A percentile compares a stretch with the other conserved stretches of the same genome.
Evolutionary conservation across 805 yeast species (phyloP).

Genomic region (Ogataea allantospora): DNA sequence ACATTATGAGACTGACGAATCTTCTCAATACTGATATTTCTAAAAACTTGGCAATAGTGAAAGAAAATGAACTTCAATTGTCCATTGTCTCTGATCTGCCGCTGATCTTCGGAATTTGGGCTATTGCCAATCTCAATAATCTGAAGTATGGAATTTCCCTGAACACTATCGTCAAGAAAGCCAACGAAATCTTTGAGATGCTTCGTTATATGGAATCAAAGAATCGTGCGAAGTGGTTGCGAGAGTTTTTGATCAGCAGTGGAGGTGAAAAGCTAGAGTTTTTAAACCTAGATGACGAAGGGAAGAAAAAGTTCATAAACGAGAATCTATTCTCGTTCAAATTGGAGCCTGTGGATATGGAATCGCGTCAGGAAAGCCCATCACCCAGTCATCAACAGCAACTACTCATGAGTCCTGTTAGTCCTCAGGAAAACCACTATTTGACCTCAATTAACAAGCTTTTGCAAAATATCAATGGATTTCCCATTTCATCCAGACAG

Average conservation of each 20-base stretch:
- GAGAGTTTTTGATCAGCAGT: constrained; percentile 48
- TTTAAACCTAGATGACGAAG: constrained; percentile 25
- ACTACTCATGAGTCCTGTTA: constrained; percentile 12
- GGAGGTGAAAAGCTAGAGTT: constrained; percentile 31
- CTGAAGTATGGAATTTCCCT: constrained; percentile 48
- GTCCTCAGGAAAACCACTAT: constrained; percentile 21
- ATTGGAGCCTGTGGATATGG: constrained; percentile 13
- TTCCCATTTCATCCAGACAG: constrained; percentile 17
- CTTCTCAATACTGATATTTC: constrained; percentile 33
- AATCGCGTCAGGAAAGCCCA: constrained; percentile 2
- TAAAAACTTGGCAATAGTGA: constrained; percentile 31
- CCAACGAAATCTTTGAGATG: constrained; percentile 57
- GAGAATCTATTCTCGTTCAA: constrained; percentile 22
- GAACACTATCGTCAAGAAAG: constrained; percentile 38
- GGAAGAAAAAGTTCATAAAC: constrained; percentile 23
- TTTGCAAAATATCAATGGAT: constrained; percentile 31
- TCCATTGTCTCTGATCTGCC: constrained; percentile 62
- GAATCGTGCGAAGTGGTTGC: constrained; percentile 60
- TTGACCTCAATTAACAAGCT: constrained; percentile 32
- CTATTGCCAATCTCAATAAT: constrained; percentile 61
- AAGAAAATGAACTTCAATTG: constrained; percentile 31
- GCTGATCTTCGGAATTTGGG: constrained; percentile 63
- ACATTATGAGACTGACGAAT: constrained; percentile 34
- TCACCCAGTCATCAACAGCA: constrained; percentile 8
- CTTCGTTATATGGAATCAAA: constrained; percentile 55